Evolutionary conservation across 2,329 filamentous ascomycete species (phyloP), one percentile per base, ranked within the genome.

Genomic region (Pseudogymnoascus sp.): DNA sequence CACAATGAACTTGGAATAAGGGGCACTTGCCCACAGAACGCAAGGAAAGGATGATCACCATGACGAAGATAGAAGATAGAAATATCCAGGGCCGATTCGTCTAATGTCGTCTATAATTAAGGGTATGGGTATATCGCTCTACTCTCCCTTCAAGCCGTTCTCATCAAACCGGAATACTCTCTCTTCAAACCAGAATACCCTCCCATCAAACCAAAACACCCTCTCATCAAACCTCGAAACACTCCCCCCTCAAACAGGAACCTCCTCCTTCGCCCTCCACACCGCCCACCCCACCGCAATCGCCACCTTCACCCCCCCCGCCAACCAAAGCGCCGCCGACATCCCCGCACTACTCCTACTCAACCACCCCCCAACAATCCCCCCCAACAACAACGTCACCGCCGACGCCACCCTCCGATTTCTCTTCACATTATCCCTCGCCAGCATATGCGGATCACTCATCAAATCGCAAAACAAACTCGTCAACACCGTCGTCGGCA

Each of bases 381-480:
- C 82, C 0, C 84, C 84, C 2, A 80, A 26, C 31, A 85, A 64
- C n/a, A 85, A 73, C 62, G 81, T 72, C 1, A 82, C 31, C 1
- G 83, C 79, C 1, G 83, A 82, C 0, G 76, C 78, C 0, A 76
- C 70, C 54, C 83, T 75, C 60, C 81, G 75, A 71, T 84, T 83
- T 60, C 83, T 74, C 71, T 85, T 82, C 0, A 78, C 73, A 63
- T 84, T 81, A 11, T 77, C 71, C 31, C 65, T 65, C 0, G 73
- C 73, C 4, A 83, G 73, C n/a, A 86, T 66, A 7, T 78, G 77
- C 8, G 79, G 76, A 69, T 91, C 88, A 1, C 86, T 88, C 68
- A 91, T 91, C 18, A 93, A 71, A 72, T 93, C 90, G 71, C 89
- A 92, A 77, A 93, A 93, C 66, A 90, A 86, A 72, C 88, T 91